Conservation (phyloP, 163 green algal species). For the Trebouxia gelatinosa region DNA sequence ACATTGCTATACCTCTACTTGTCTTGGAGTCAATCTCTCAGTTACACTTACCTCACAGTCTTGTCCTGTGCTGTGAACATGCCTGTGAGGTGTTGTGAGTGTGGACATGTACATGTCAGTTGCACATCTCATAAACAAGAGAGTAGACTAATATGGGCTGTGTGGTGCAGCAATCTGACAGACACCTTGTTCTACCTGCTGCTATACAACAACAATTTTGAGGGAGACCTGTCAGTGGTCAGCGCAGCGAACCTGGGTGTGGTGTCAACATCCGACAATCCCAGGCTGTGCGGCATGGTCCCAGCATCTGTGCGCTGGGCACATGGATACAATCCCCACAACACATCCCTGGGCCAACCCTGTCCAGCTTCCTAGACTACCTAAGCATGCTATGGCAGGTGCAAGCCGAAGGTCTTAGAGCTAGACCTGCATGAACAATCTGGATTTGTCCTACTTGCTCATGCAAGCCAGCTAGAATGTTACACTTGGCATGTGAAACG, state of each 20-base stretch:
- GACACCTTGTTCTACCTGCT: neutral
- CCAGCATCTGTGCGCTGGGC: slow-evolving; percentile 16
- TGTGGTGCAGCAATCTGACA: slow-evolving; percentile 7
- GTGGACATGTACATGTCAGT: neutral
- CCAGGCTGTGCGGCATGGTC: slow-evolving; percentile 20
- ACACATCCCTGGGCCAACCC: slow-evolving; percentile 3
- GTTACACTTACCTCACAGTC: neutral
- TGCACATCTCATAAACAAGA: neutral
- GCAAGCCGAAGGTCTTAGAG: no score
- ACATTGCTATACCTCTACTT: no score
- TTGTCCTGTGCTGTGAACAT: neutral
- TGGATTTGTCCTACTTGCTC: no score
- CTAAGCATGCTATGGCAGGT: no score
- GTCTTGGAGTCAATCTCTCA: neutral
- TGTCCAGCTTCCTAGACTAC: no score
- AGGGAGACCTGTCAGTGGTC: neutral
- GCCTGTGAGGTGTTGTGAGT: neutral
- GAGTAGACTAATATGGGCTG: no score
- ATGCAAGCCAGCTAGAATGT: no score
- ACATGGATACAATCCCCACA: slow-evolving; percentile 16
- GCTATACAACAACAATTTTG: neutral
- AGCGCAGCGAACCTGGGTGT: neutral
- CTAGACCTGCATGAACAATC: no score
- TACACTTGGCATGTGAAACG: no score
- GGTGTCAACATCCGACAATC: slow-evolving; percentile 1